Evolutionary conservation across 2,329 filamentous ascomycete genomes (phyloP).

Genomic region (Davidsoniella neocaledoniae): DNA sequence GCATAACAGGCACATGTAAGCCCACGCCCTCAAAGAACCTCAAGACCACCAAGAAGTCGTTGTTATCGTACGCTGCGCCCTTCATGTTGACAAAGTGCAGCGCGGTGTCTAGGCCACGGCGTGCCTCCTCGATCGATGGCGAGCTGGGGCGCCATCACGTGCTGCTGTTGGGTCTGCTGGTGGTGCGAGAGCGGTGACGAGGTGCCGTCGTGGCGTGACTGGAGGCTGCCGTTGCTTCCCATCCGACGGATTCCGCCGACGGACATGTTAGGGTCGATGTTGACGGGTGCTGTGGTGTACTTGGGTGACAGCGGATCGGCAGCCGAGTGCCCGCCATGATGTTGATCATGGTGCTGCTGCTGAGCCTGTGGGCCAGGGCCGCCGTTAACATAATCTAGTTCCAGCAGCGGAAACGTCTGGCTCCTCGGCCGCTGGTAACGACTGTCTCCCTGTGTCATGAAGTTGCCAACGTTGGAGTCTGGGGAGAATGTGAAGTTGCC

Average conservation of each 20-base stretch:
- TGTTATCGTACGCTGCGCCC: slow-evolving; percentile 3
- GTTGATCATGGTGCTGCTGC: background rate
- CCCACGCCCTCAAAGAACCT: slow-evolving; percentile 13
- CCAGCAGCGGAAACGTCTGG: slow-evolving; percentile 67
- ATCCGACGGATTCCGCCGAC: slow-evolving; percentile 3
- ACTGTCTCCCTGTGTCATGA: slow-evolving; percentile 27
- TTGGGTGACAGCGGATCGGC: background rate
- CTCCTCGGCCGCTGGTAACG: slow-evolving; percentile 61
- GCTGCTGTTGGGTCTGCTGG: slow-evolving; percentile 33
- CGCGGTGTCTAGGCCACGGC: slow-evolving; percentile 11
- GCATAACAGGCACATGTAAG: too few species aligned
- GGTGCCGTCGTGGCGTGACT: background rate
- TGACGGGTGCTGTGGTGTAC: background rate
- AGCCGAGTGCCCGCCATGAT: slow-evolving; percentile 18
- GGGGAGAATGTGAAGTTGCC: slow-evolving; percentile 62
- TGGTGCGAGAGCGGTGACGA: background rate
- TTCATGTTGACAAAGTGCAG: slow-evolving; percentile 12
- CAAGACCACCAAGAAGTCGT: slow-evolving; percentile 10
- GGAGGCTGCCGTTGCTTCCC: slow-evolving; percentile 6
- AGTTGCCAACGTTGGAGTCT: slow-evolving; percentile 51
- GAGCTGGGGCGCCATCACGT: too few species aligned
- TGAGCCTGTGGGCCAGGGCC: background rate
- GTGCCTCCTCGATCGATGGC: slow-evolving; percentile 12
- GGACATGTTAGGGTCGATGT: background rate
- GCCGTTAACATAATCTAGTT: slow-evolving; percentile 36